Evolutionary conservation across 2,329 filamentous ascomycete genomes (phyloP), one percentile per base, ranked within the genome.

Genomic region (Penicillium sp.): DNA sequence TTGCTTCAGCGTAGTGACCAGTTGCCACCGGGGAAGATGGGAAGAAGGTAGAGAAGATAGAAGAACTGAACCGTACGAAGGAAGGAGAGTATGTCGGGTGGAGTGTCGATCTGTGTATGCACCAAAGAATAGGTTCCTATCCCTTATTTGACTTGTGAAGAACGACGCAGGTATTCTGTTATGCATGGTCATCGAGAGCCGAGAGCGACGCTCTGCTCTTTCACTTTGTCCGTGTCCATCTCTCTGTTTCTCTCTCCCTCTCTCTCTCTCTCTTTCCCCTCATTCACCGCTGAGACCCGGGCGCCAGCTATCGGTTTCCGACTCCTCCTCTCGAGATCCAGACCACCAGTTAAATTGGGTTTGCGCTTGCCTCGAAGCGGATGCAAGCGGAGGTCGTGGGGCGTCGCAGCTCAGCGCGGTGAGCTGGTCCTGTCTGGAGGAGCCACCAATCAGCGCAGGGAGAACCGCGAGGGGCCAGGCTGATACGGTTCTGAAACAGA

Each of bases 301-400:
- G 19, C 19, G 19, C 19, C 19, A 22, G 19, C 19, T 22, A 22
- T 22, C 19, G 19, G 19, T 22, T 22, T 26, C 26, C 5, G 4
- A 19, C 28, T n/a, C 30, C 30, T 33, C 30, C 30, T 11, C 30
- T 35, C 46, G 53, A 59, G 62, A 60, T 33, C 62, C 62, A 64
- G 62, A 62, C 59, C 52, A 58, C 25, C 37, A 35, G 37, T 30
- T 22, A 43, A 25, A 46, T 63, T 57, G 61, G 55, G 55, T 63
- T 63, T 13, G 22, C 53, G 57, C 54, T 57, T 62, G 45, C 37
- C 62, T 62, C n/a, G 55, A 64, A 58, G 37, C 57, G 59, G 62
- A 65, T 53, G 60, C 43, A 63, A 59, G 60, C 60, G 63, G 63
- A 65, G 63, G 48, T 16, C 37, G 52, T 48, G 49, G 61, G 52